Evolutionary conservation across 345 rosid species (phyloP), one percentile per base, ranked within the genome.

Genomic region (Eucalyptus victrix): DNA sequence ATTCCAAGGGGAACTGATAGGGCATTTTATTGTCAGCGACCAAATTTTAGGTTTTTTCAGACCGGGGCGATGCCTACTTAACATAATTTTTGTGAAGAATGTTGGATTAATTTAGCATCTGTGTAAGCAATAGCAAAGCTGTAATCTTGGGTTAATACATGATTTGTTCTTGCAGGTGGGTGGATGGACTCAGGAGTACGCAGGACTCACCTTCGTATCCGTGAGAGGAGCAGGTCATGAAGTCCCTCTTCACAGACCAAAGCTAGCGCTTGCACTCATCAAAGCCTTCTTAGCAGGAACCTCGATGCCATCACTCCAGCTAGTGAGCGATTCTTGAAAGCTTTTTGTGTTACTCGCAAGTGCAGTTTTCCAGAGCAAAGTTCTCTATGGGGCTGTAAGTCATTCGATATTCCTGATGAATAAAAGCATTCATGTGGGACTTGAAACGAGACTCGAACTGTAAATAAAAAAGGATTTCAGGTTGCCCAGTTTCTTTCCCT

Each of bases 201-300:
- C 89, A 8, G 99, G 98, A 72, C 96, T 96, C 10, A 95, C 93
- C 53, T 97, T 97, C 80, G 99, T 97, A n/a, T 92, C 94, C 1
- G 96, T 97, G 83, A 94, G 99, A 88, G 98, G 98, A 87, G 99
- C 99, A 49, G 99, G 99, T 10, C 98, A 97, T 88, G 99, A 97
- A 93, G 99, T 96, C 47, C 98, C 99, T 49, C 91, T 96, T 91
- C 99, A 97, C 90, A 95, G 90, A 93, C 99, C 98, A 2, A 94
- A 95, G 90, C 94, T 93, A 30, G 97, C 98, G 87, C 98, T 97
- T 88, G 87, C 93, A 19, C 96, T 97, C 87, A 53, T 96, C 94
- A 95, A 96, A 90, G 90, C 97, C 40, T 97, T 97, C 94, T 89
- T 96, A 89, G 93, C 97, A 19, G 98, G 96, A 93, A 86, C 93